Evolutionary conservation across 768 basidiomycete species (phyloP), one percentile per base, ranked within the genome.

Genomic region (Naematelia aurantialba): DNA sequence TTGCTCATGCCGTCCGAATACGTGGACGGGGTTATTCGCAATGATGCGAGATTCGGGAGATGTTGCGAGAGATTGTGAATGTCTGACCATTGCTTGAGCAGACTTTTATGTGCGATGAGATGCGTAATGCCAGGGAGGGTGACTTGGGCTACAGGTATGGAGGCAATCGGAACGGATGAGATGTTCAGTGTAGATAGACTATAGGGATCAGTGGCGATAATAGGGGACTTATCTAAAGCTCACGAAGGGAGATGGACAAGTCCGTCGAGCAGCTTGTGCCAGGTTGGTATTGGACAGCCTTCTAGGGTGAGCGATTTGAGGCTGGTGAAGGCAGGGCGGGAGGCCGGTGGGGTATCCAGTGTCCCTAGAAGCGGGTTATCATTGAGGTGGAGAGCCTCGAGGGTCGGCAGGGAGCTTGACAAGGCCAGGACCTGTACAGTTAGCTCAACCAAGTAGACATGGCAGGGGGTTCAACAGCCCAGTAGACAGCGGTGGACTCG

Each of bases 221-320:
- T n/a, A n/a, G n/a, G n/a, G n/a, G n/a, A n/a, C n/a, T n/a, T n/a
- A n/a, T n/a, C n/a, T n/a, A n/a, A n/a, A n/a, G 46, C 60, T 26
- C 29, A 61, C 60, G 17, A 34, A 14, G 60, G 52, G 19, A 58
- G 12, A 27, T 44, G 22, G 8, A 46, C 52, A 13, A 63, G 54
- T 1, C 56, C 46, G 2, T 26, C n/a, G 3, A 58, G 26, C 2
- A 60, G 51, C 14, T 60, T 56, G 11, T 56, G 61, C 74, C 74
- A 75, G 1, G 19, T 48, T 0, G 48, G 27, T 10, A 69, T 46
- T 5, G 59, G 58, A 61, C 70, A 72, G 1, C 60, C 68, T 1
- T 56, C 64, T 10, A 76, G 27, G 22, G 63, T 68, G 11, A 76
- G 56, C 10, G 60, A 60, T 39, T 48, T 45, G 29, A 74, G 45